phyloP scores from a whole-genome alignment of 2,329 filamentous ascomycete species.

The Albophoma yamanashiensis region DNA sequence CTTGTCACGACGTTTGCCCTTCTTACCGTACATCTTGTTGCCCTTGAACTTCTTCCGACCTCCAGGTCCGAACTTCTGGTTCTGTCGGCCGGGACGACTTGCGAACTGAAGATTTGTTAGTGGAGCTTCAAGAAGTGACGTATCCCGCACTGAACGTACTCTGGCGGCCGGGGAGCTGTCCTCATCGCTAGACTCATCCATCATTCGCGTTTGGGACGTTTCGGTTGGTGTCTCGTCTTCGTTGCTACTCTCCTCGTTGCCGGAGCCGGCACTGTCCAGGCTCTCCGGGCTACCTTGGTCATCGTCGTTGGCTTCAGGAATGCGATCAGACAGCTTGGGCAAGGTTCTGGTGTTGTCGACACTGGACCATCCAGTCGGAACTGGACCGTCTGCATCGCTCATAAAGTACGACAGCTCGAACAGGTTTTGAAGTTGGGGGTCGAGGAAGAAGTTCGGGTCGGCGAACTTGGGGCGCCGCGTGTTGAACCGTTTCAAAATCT shows the following conservation, averaged over 20 bases:
- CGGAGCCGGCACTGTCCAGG: conserved; percentile 35
- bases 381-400: conserved; percentile 37
- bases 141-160: conserved; percentile 10
- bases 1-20: conserved; percentile 36
- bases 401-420: conserved; percentile 66
- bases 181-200: conserved; percentile 47
- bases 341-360: conserved; percentile 49
- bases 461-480: conserved; percentile 41
- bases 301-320: conserved; percentile 34
- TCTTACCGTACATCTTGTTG: conserved; percentile 36
- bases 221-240: conserved; percentile 31
- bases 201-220: conserved; percentile 40
- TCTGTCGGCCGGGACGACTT: conserved; percentile 8
- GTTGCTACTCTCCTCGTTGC: conserved; percentile 39
- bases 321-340: conserved; percentile 38
- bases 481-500: conserved; percentile 36
- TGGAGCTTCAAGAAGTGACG: not conserved
- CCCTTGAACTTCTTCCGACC: conserved; percentile 38
- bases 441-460: conserved; percentile 45
- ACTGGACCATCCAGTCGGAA: conserved; percentile 61
- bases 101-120: conserved; percentile 8
- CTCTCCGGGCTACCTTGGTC: conserved; percentile 37
- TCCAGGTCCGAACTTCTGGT: conserved; percentile 15
- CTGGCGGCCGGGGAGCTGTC: conserved; percentile 21
- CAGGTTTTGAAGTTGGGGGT: conserved; percentile 53